These are phyloP conservation scores for Aquilaria agallochum DNA, from an alignment of 441 rosid genomes.

Conservation along the genomic window DNA sequence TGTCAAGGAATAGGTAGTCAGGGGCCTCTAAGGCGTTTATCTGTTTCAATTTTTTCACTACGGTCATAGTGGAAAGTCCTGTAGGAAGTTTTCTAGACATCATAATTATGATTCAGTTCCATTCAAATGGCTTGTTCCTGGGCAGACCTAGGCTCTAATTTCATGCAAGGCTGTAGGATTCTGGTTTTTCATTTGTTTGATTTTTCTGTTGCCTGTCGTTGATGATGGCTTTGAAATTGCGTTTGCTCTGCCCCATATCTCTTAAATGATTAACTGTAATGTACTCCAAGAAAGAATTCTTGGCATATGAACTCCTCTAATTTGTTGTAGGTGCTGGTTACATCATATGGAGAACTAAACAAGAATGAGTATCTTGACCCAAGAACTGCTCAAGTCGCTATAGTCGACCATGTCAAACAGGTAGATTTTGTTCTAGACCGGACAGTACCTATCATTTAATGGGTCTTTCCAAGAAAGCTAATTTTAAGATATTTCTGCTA, in stretches of 20 bases:
- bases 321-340: slow-evolving; percentile 58
- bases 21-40: no score
- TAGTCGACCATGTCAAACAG: slow-evolving; percentile 90
- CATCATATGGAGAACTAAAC: slow-evolving; percentile 58
- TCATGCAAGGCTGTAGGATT: no score
- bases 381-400: slow-evolving; percentile 83
- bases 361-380: slow-evolving; percentile 83
- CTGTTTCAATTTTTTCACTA: no score
- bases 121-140: no score
- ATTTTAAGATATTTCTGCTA: neutral
- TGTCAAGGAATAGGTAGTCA: no score
- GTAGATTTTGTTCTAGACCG: slow-evolving; percentile 26
- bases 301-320: neutral
- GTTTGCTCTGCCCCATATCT: slow-evolving; percentile 5
- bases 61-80: no score
- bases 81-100: no score
- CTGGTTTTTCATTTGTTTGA: neutral
- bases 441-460: no score
- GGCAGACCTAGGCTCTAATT: no score
- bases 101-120: no score
- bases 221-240: neutral
- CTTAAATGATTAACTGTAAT: neutral
- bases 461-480: neutral
- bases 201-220: slow-evolving; percentile 4
- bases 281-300: neutral